A percentile compares a stretch with the other conserved stretches of the same genome.
Evolutionary conservation across 345 rosid species (phyloP).

Genomic region (Litchi chinensis): DNA sequence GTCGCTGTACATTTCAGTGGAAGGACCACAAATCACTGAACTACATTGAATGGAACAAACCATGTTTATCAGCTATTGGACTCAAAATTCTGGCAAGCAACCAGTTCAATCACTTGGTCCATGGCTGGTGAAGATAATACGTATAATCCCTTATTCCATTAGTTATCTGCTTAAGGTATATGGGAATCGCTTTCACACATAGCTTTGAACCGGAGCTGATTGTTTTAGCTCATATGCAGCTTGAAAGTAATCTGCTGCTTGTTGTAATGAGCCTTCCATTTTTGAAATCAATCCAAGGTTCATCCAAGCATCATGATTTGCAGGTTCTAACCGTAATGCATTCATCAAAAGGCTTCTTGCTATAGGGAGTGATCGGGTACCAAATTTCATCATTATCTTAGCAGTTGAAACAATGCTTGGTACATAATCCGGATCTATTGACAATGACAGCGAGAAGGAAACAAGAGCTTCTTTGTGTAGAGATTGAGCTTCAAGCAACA

Average conservation of each 20-base stretch:
- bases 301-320: constrained; percentile 79
- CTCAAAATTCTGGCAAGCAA: neutral
- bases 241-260: constrained; percentile 90
- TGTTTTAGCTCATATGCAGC: constrained; percentile 84
- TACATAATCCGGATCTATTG: constrained; percentile 76
- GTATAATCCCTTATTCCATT: neutral
- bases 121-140: neutral
- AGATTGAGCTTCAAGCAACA: constrained; percentile 64
- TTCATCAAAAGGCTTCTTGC: constrained; percentile 89
- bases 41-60: neutral
- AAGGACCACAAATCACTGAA: constrained; percentile 1
- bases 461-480: constrained; percentile 71
- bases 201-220: constrained; percentile 77
- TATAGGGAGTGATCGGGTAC: constrained; percentile 53
- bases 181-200: constrained; percentile 25
- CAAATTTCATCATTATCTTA: constrained; percentile 63
- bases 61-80: neutral
- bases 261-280: constrained; percentile 72
- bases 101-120: constrained; percentile 1
- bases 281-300: constrained; percentile 78
- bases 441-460: constrained; percentile 65
- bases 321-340: constrained; percentile 77
- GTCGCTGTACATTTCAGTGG: constrained; percentile 12
- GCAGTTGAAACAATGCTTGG: constrained; percentile 86
- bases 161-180: constrained; percentile 12